Conservation (phyloP, 129 eudicot species). For the Chrysanthemum makinoi region DNA sequence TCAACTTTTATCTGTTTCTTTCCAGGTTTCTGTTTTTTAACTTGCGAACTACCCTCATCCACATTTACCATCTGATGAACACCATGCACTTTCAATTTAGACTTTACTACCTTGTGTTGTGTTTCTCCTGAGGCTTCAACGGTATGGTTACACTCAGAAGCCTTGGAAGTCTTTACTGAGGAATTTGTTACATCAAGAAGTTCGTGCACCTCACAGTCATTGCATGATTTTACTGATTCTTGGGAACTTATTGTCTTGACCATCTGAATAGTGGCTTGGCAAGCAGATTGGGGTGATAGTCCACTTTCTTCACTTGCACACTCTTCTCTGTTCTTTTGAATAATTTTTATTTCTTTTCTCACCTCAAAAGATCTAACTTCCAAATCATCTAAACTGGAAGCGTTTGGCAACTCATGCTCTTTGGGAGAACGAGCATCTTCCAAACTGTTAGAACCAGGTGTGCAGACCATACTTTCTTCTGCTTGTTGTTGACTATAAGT, state of each 20-base stretch:
- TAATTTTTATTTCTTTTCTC: conserved; percentile 26
- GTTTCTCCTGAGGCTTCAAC: conserved; percentile 26
- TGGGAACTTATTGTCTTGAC: conserved; percentile 27
- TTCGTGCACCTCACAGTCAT: conserved; percentile 30
- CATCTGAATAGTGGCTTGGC: conserved; percentile 37
- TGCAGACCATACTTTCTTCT: background rate
- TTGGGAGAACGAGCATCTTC: background rate
- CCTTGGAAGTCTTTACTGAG: conserved; percentile 34
- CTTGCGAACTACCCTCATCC: conserved; percentile 27
- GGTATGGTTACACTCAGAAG: conserved; percentile 30
- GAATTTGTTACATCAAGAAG: conserved; percentile 16
- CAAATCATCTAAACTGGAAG: background rate
- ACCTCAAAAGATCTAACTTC: conserved; percentile 5
- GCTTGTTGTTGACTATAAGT: conserved; percentile 12
- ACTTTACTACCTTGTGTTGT: conserved; percentile 35
- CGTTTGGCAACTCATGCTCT: conserved; percentile 11
- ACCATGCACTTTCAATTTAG: conserved; percentile 24
- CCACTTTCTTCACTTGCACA: conserved; percentile 53
- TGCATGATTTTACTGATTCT: conserved; percentile 35
- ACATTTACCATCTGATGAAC: conserved; percentile 21
- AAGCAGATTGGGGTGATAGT: conserved; percentile 56
- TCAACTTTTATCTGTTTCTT: conserved; percentile 48
- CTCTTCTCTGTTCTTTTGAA: conserved; percentile 32
- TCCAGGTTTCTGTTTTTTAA: conserved; percentile 40
- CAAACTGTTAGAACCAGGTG: no score